Percentiles rank a stretch among this genome's conserved stretches.
These are phyloP conservation scores for Aspergillus niger DNA, from an alignment of 2,329 filamentous ascomycete genomes.

Conservation along the genomic window DNA sequence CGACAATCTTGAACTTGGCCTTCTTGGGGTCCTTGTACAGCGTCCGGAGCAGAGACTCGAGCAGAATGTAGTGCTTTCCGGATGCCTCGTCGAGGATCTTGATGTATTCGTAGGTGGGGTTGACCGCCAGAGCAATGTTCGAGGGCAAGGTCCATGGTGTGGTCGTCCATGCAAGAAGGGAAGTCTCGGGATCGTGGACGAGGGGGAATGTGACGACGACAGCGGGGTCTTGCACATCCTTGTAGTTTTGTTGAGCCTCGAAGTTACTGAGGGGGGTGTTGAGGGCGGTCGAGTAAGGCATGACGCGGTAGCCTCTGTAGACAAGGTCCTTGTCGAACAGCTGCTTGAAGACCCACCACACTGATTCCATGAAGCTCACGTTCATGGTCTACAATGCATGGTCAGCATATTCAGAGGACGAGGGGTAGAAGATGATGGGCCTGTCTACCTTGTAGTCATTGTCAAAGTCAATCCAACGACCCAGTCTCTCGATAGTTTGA, in stretches of 20 bases:
- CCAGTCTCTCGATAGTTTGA: conserved; percentile 80
- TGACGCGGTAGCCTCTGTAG: conserved; percentile 87
- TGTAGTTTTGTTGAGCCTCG: conserved; percentile 92
- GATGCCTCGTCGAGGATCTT: conserved; percentile 82
- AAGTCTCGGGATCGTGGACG: conserved; percentile 71
- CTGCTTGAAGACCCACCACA: conserved; percentile 97
- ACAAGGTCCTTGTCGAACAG: conserved; percentile 86
- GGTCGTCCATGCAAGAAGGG: conserved; percentile 84
- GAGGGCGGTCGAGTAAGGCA: conserved; percentile 92
- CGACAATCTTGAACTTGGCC: conserved; percentile 82
- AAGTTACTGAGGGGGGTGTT: conserved; percentile 91
- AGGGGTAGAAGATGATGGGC: conserved; percentile 1
- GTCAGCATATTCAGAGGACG: conserved; percentile 7
- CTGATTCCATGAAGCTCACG: conserved; percentile 89
- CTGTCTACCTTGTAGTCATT: conserved; percentile 82
- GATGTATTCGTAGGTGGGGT: conserved; percentile 83
- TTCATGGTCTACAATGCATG: conserved; percentile 73
- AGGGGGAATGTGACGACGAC: conserved; percentile 87
- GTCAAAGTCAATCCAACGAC: conserved; percentile 97
- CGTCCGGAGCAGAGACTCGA: conserved; percentile 77
- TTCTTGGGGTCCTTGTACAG: conserved; percentile 96
- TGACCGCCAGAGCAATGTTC: conserved; percentile 73
- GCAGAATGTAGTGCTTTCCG: conserved; percentile 79
- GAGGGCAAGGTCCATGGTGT: conserved; percentile 86
- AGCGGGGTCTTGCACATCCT: conserved; percentile 87